Base-by-base conservation (phyloP, 2,329 filamentous ascomycete genomes). In the Exophiala calicioides region DNA sequence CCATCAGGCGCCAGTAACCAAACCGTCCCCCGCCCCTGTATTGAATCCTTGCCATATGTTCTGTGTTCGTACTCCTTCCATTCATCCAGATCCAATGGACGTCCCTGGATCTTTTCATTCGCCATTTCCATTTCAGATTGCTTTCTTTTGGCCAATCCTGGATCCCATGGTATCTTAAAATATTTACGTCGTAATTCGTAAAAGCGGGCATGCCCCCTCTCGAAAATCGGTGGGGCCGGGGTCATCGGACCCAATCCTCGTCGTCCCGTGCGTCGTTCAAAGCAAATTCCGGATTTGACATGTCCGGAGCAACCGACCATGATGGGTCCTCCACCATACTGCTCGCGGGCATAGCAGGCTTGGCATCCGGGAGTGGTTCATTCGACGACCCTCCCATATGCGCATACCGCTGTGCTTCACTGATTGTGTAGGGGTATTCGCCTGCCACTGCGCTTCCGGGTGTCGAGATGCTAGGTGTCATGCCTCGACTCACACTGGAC, bases 181-280 rank as follows among this genome's bases (percentile, higher is more conserved):
- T 30, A 29, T 16, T 8, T 31, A 15, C 13, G 21, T 41, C 38
- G 9, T 41, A 12, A 41, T 8, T 41, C 38, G 26, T 41, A 32
- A 23, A 8, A 3, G 24, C 24, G n/a, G 24, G 7, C 24, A 27
- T n/a, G n/a, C 7, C 24, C 24, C 24, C 7, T 7, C n/a, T n/a
- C n/a, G 19, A 26, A 38, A 13, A 37, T 21, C 19, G 16, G 9
- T 21, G 10, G n/a, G 24, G 7, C 24, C 24, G n/a, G 6, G 24
- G 42, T 44, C 46, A 59, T 21, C 55, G 53, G 21, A 56, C 55
- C 57, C 57, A 59, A 24, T 59, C 50, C 29, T 59, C 57, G 33
- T 58, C 55, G 31, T 59, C 57, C 31, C 47, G 37, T 35, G 53
- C 57, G 35, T 59, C 56, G 40, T 59, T 44, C 43, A 59, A 40